Evolutionary conservation across 1,284 basidiomycete species (phyloP), one percentile per base, ranked within the genome.

Genomic region (Nidula niveotomentosa): DNA sequence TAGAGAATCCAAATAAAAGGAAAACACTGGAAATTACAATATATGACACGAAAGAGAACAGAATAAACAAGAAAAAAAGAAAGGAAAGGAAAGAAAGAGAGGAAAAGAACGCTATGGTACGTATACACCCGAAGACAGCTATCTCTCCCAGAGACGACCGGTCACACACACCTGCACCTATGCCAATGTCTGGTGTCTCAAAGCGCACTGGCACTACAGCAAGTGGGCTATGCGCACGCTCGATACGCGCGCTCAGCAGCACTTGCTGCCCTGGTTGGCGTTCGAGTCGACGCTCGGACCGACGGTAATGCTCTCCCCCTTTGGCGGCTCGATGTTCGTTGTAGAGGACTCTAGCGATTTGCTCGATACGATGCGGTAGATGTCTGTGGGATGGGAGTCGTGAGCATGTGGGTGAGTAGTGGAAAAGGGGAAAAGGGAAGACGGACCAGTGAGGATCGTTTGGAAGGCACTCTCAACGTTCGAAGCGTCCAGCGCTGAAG

Each of bases 391-490:
- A 56, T 52, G 47, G 5, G 2, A 37, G 17, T 17, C 7, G 34
- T 56, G 56, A 58, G 35, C 49, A 30, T 5, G 15, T 51, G 53
- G 34, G 12, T 3, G n/a, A n/a, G 17, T 10, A 17, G 13, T 43
- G 36, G 17, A 49, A 18, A 37, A 17, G 12, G 23, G 43, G 8
- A 10, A 55, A 35, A 23, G 15, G n/a, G 13, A 9, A 49, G 49
- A 56, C 65, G 49, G 54, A 95, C 95, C 95, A 53, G 93, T 92
- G 58, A 99, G 83, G 69, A 98, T 98, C 65, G 89, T 96, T 76
- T 98, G 95, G 88, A 99, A 99, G 52, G 96, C 94, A 53, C 84
- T 76, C 76, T 98, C 96, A 73, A 99, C 97, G 76, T 98, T 98
- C 53, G 93, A 95, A 63, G 96, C 94, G 84, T 99, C 96, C 83